phyloP scores from a whole-genome alignment of 2,329 filamentous ascomycete genomes.

The Penicillium oxalicum region DNA sequence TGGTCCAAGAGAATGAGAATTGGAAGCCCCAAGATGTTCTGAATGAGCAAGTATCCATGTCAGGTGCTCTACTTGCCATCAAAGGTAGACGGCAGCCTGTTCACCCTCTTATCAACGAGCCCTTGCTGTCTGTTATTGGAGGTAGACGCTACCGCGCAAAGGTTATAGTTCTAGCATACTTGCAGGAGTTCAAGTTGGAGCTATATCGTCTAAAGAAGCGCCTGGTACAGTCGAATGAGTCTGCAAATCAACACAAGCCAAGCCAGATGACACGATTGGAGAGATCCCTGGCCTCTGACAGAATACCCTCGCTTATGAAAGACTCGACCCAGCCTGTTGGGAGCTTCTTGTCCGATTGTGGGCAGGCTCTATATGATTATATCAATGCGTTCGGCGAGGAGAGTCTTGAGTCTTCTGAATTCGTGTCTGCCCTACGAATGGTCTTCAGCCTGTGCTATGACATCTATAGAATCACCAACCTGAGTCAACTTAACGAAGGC shows the following conservation, averaged over 20 bases:
- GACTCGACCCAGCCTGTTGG: slow-evolving; percentile 38
- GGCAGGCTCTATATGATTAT: slow-evolving; percentile 31
- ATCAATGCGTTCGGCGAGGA: slow-evolving; percentile 27
- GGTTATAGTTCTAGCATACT: slow-evolving; percentile 26
- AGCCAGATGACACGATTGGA: slow-evolving; percentile 40
- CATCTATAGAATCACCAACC: slow-evolving; percentile 40
- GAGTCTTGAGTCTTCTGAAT: slow-evolving; percentile 21
- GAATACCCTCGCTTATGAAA: slow-evolving; percentile 38
- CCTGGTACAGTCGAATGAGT: slow-evolving; percentile 28
- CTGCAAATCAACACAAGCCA: slow-evolving; percentile 32
- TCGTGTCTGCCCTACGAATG: slow-evolving; percentile 24
- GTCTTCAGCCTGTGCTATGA: slow-evolving; percentile 46
- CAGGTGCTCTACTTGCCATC: slow-evolving; percentile 22
- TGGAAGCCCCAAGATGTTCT: slow-evolving; percentile 26
- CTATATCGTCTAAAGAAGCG: slow-evolving; percentile 31
- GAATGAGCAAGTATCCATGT: slow-evolving; percentile 19
- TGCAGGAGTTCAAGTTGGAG: slow-evolving; percentile 36
- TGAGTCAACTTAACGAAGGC: slow-evolving; percentile 45
- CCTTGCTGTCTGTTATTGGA: slow-evolving; percentile 26
- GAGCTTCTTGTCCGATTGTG: slow-evolving; percentile 34
- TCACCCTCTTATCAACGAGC: slow-evolving; percentile 39
- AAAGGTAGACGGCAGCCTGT: slow-evolving; percentile 28
- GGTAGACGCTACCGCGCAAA: slow-evolving; percentile 17
- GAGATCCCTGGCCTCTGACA: slow-evolving; percentile 36
- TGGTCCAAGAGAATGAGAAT: slow-evolving; percentile 26